A percentile compares a stretch with the other conserved stretches of the same genome.
Evolutionary conservation across 139 green algal genomes (phyloP).

Genomic region (Chlorella sp.): DNA sequence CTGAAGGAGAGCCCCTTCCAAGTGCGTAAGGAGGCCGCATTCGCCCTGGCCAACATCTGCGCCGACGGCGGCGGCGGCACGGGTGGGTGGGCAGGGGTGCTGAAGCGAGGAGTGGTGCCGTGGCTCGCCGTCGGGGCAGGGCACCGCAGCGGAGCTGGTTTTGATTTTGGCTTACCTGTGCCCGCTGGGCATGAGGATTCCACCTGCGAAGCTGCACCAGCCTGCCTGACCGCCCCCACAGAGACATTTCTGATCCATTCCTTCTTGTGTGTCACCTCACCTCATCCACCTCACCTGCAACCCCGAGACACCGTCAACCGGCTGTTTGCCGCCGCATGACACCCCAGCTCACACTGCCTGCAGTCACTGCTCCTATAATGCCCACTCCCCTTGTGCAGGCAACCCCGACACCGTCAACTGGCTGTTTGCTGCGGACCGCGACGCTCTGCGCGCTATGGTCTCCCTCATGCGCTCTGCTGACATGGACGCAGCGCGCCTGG

Average conservation of each 20-base stretch:
- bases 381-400: not conserved
- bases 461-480: slow-evolving; percentile 47
- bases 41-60: slow-evolving; percentile 53
- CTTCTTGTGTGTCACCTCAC: not conserved
- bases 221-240: no score
- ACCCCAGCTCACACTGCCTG: not conserved
- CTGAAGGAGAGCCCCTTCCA: slow-evolving; percentile 52
- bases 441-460: slow-evolving; percentile 44
- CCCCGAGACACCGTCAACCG: no score
- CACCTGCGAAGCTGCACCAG: no score
- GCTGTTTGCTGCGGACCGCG: slow-evolving; percentile 42
- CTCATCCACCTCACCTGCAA: not conserved
- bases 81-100: slow-evolving; percentile 1
- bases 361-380: not conserved
- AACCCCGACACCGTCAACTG: slow-evolving; percentile 31
- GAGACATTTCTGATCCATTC: not conserved
- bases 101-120: no score
- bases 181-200: no score
- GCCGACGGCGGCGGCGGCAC: slow-evolving; percentile 30
- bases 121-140: no score
- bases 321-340: no score
- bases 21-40: slow-evolving; percentile 59
- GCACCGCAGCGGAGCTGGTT: no score
- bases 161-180: not conserved
- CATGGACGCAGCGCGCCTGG: slow-evolving; percentile 50